Conservation (phyloP, 2,329 filamentous ascomycete species). For the Verticillium albo-atrum region DNA sequence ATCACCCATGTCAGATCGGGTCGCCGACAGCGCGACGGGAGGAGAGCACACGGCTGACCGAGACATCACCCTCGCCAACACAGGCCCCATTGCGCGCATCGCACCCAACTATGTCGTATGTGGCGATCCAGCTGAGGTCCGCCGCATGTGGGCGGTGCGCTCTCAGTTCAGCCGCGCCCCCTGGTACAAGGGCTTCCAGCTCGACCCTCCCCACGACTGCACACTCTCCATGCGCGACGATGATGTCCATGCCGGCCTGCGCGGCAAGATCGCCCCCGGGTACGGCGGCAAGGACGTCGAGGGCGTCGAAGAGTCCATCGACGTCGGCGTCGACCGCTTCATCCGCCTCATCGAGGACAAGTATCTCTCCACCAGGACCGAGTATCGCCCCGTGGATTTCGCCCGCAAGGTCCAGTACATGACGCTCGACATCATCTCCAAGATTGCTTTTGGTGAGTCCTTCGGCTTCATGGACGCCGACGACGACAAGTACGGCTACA, state of each 20-base stretch:
- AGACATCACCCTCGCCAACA: constrained; percentile 9
- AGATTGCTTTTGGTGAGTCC: constrained; percentile 41
- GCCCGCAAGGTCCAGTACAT: constrained; percentile 43
- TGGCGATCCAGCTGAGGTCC: constrained; percentile 8
- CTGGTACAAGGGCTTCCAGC: constrained; percentile 24
- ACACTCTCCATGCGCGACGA: constrained; percentile 24
- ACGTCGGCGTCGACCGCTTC: constrained; percentile 38
- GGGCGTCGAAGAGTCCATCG: constrained; percentile 41
- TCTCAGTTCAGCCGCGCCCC: constrained; percentile 8
- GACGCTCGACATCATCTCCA: constrained; percentile 49
- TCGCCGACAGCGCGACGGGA: background rate
- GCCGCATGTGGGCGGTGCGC: constrained; percentile 6
- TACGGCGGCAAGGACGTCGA: constrained; percentile 43
- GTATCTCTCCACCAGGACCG: constrained; percentile 24
- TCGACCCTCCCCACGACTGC: constrained; percentile 23
- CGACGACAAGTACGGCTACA: constrained; percentile 41
- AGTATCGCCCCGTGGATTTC: constrained; percentile 40
- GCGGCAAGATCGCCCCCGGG: constrained; percentile 44
- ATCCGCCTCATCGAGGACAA: constrained; percentile 35
- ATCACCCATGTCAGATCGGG: background rate
- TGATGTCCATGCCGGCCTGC: constrained; percentile 33
- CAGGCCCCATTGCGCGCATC: constrained; percentile 18
- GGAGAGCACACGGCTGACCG: no score
- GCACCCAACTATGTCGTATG: constrained; percentile 13
- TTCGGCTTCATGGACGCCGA: constrained; percentile 42